Base-by-base conservation (phyloP, 108 stramenopile genomes). In the Thalassiosira profunda region DNA sequence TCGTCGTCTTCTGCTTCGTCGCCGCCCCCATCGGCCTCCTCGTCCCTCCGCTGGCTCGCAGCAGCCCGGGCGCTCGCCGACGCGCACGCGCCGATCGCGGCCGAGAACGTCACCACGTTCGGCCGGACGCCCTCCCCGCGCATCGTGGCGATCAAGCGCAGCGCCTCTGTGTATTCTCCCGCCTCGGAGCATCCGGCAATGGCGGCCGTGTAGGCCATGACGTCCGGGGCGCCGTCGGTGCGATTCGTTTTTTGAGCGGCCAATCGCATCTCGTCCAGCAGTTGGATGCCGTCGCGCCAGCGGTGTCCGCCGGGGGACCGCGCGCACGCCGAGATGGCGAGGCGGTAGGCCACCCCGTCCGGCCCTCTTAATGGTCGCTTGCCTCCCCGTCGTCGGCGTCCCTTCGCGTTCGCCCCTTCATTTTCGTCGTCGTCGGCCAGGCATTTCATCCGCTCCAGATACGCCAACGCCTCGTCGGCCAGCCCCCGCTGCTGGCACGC, bases 171-270 rank as follows among this genome's bases (percentile, higher is more conserved):
- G 71, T 87, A 90, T 74, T 88, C 71, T 11, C 91, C 91, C 7
- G 86, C 88, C 59, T 89, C 84, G 43, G 86, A 87, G 58, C 88
- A 93, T 24, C 88, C 91, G 1, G 81, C 76, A 72, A 93, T 93
- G 23, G 87, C 87, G 3, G 88, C 73, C 35, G 91, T 93, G 59
- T 90, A 93, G 0, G 88, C 87, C 14, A 86, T 70, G 20, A 90
- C 87, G 48, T 89, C 86, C 8, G 79, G 81, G 24, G 51, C 55
- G 30, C 62, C 47, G 46, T 31, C 48, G 15, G 67, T 63, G 53
- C 69, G 29, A 48, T 80, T 49, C 26, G 38, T 28, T 4, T 18
- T 24, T 10, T 40, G 30, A 4, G 62, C 42, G 6, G 29, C 17
- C 20, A 58, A 47, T 30, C 70, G 49, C 70, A 80, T 84, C 53